These are phyloP conservation scores for Diophrys sp. DNA, from an alignment of 73 alveolate genomes.

Conservation along the genomic window DNA sequence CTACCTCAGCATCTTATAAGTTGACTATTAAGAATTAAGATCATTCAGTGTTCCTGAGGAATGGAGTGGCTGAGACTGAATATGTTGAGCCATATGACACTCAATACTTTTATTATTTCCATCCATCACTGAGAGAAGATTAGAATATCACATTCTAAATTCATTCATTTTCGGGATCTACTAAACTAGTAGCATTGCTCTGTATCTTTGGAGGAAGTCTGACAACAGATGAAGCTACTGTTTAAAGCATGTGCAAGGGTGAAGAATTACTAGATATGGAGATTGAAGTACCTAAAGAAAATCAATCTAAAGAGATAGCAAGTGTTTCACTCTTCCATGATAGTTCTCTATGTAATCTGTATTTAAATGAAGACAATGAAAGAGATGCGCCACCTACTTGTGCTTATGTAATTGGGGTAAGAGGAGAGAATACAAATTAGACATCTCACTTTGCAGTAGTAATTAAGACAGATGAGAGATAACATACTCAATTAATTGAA, in stretches of 20 bases:
- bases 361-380: neutral
- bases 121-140: constrained; percentile 4
- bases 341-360: neutral
- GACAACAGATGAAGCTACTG: neutral
- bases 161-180: constrained; percentile 11
- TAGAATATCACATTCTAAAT: constrained; percentile 13
- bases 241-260: neutral
- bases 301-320: neutral
- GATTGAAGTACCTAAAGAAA: neutral
- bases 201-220: constrained; percentile 1
- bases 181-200: neutral
- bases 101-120: constrained; percentile 12
- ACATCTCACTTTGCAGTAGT: constrained; percentile 20
- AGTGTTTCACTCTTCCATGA: neutral
- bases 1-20: constrained; percentile 11
- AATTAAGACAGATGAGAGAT: constrained; percentile 10
- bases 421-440: neutral
- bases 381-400: constrained; percentile 7
- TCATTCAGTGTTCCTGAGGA: neutral
- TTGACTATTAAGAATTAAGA: constrained; percentile 11
- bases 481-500: constrained; percentile 12
- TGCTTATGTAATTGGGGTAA: constrained; percentile 20
- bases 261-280: neutral
- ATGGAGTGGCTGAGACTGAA: constrained; percentile 34
- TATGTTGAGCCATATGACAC: constrained; percentile 11